These are phyloP conservation scores for Metarhizium robertsii DNA, from an alignment of 2,329 filamentous ascomycete genomes.

Conservation along the genomic window DNA sequence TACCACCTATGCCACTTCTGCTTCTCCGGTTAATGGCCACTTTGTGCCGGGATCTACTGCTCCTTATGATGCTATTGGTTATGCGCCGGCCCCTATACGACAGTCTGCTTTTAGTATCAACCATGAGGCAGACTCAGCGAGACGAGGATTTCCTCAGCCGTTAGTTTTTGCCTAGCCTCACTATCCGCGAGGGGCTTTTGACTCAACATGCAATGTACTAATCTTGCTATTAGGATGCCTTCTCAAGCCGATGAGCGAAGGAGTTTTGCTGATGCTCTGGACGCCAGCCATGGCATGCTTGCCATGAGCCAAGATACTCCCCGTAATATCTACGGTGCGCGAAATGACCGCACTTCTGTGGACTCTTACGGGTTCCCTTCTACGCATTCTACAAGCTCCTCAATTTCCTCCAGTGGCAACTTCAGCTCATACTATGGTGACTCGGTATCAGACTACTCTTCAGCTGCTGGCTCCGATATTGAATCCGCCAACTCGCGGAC, in stretches of 20 bases:
- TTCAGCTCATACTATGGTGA: constrained; percentile 79
- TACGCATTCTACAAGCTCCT: constrained; percentile 76
- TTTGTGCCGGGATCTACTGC: constrained; percentile 56
- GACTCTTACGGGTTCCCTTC: constrained; percentile 91
- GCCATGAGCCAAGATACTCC: constrained; percentile 94
- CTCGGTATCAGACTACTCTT: constrained; percentile 84
- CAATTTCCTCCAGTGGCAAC: constrained; percentile 74
- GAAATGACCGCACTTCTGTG: constrained; percentile 58
- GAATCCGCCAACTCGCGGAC: constrained; percentile 72
- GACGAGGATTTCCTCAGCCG: constrained; percentile 71
- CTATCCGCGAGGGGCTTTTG: background rate
- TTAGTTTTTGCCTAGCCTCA: constrained; percentile 42
- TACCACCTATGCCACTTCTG: constrained; percentile 54
- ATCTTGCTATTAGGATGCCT: constrained; percentile 26
- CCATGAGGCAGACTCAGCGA: constrained; percentile 42
- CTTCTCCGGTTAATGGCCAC: constrained; percentile 55
- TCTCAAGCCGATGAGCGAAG: constrained; percentile 47
- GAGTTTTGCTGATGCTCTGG: constrained; percentile 80
- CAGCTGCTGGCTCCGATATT: constrained; percentile 73
- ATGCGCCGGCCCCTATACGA: constrained; percentile 56
- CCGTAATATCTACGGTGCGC: constrained; percentile 74
- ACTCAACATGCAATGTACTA: background rate
- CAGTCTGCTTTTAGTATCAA: constrained; percentile 45
- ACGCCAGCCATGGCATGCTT: constrained; percentile 89
- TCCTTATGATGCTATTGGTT: constrained; percentile 69